A percentile compares a stretch with the other conserved stretches of the same genome.
phyloP scores from a whole-genome alignment of 2,329 filamentous ascomycete species.

The Alternaria infectoria region DNA sequence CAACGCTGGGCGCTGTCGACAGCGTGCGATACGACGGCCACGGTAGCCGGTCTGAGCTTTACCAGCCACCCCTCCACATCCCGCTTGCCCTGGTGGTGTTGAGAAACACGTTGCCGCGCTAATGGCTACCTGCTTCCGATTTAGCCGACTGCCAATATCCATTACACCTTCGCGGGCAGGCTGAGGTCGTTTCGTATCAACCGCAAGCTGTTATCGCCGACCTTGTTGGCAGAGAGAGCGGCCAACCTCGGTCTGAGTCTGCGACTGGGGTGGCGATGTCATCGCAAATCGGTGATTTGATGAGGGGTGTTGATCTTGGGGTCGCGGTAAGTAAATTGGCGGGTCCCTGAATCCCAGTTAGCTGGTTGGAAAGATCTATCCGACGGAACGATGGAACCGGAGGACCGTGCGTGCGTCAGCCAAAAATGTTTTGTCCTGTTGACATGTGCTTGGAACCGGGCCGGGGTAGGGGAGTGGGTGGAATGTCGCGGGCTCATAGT shows the following conservation, averaged over 20 bases:
- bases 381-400: slow-evolving; percentile 5
- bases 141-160: not conserved
- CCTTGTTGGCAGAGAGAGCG: not conserved
- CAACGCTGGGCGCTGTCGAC: not conserved
- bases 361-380: slow-evolving; percentile 11
- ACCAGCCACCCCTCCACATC: not conserved
- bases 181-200: not conserved
- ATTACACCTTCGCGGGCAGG: not conserved
- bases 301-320: not conserved
- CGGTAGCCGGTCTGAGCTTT: not conserved
- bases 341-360: slow-evolving; percentile 1
- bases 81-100: not conserved
- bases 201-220: not conserved
- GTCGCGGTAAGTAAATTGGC: not conserved
- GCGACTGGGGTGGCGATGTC: not conserved
- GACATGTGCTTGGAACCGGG: not conserved
- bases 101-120: not conserved
- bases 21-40: not conserved
- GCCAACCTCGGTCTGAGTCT: not conserved
- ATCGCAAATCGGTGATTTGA: not conserved
- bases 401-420: not conserved
- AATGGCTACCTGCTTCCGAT: not conserved
- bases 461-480: not conserved
- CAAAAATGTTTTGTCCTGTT: not conserved
- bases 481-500: not conserved